These are phyloP conservation scores for Xerophyta viscosa DNA, from an alignment of 106 monocot species.

Conservation along the genomic window DNA sequence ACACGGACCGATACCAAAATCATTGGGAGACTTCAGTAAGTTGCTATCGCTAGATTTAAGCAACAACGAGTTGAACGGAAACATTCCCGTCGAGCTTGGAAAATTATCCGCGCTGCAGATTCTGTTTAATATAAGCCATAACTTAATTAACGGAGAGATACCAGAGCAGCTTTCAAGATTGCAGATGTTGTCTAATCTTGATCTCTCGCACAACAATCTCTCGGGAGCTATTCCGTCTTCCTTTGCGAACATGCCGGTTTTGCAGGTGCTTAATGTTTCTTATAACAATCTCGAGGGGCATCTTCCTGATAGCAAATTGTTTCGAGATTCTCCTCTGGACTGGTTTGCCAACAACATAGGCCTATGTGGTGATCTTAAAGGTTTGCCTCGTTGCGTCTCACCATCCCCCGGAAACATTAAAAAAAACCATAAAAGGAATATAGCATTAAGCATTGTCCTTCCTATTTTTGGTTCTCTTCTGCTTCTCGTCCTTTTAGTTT, in stretches of 20 bases:
- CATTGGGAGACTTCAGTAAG: not conserved
- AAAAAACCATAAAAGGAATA: not conserved
- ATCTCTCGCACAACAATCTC: constrained; percentile 13
- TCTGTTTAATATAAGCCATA: constrained; percentile 16
- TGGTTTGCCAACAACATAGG: constrained; percentile 19
- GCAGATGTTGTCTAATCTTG: constrained; percentile 1
- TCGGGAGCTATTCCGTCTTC: constrained; percentile 11
- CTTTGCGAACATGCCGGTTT: not conserved
- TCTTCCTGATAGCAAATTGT: constrained; percentile 8
- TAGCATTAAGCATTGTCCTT: not conserved
- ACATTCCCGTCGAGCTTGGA: not conserved
- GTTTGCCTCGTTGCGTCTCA: constrained; percentile 14
- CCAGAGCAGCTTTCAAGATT: constrained; percentile 5
- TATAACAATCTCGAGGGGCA: constrained; percentile 16
- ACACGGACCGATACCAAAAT: not conserved
- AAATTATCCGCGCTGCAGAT: no score
- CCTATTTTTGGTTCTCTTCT: not conserved
- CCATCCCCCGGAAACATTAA: not conserved
- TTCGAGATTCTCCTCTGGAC: not conserved
- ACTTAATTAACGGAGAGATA: constrained; percentile 15
- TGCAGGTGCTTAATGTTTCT: constrained; percentile 15
- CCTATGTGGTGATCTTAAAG: constrained; percentile 18
- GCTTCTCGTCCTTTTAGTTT: not conserved
- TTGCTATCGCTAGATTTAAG: not conserved
- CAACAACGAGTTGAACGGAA: not conserved